Evolutionary conservation across 2,329 filamentous ascomycete genomes (phyloP).

Genomic region (Pseudopyricularia cyperi): DNA sequence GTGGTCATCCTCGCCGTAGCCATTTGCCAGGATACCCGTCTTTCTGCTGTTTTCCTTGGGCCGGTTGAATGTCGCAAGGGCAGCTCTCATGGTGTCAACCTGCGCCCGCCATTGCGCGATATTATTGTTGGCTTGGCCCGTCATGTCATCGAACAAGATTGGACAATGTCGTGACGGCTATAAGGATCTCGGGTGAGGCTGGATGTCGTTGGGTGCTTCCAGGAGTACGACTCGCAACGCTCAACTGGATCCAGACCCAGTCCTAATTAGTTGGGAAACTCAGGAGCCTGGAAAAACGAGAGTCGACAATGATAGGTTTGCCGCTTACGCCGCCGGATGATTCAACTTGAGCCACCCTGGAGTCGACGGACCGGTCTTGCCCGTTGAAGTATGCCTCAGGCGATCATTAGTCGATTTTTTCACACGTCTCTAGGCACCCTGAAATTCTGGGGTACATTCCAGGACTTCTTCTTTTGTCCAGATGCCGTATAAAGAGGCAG

Average conservation of each 20-base stretch:
- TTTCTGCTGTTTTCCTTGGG: slow-evolving; percentile 11
- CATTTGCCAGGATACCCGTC: slow-evolving; percentile 7
- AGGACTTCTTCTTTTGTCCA: too few species aligned
- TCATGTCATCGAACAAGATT: not conserved
- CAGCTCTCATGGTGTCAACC: slow-evolving; percentile 72
- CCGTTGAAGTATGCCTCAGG: not conserved
- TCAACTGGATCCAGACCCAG: too few species aligned
- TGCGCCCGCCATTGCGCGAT: slow-evolving; percentile 66
- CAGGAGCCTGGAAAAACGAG: not conserved
- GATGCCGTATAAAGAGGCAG: too few species aligned
- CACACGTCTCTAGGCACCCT: too few species aligned
- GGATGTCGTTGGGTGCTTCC: too few species aligned
- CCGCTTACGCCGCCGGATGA: not conserved
- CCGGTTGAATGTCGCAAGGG: slow-evolving; percentile 60
- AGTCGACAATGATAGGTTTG: not conserved
- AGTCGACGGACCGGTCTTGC: not conserved
- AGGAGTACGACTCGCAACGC: too few species aligned
- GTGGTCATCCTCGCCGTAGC: slow-evolving; percentile 40
- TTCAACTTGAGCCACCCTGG: not conserved
- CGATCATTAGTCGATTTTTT: not conserved
- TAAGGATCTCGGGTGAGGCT: too few species aligned
- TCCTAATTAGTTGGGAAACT: too few species aligned
- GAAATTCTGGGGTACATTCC: too few species aligned
- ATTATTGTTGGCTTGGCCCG: not conserved
- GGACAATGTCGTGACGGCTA: not conserved